Evolutionary conservation across 2,329 filamentous ascomycete species (phyloP).

Genomic region (Fusarium tanahbumbuense): DNA sequence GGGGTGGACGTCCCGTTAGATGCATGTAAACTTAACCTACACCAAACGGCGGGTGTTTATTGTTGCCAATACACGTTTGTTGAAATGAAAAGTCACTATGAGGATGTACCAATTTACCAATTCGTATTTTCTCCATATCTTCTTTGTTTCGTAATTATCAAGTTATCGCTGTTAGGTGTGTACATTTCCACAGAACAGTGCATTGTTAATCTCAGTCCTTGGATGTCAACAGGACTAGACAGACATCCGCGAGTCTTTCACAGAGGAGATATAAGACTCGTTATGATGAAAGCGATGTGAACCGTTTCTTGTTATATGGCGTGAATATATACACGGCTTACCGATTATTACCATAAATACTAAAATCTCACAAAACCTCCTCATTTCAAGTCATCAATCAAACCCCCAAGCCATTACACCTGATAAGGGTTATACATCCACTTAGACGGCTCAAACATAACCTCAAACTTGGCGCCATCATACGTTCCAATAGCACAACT

Average conservation of each 20-base stretch:
- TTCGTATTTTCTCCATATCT: too few relatives aligned
- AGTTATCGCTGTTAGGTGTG: too few relatives aligned
- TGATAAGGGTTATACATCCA: conserved; percentile 64
- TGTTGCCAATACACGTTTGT: neutral
- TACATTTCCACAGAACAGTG: too few relatives aligned
- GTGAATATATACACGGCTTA: neutral
- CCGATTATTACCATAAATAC: neutral
- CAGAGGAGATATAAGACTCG: too few relatives aligned
- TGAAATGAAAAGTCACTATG: neutral
- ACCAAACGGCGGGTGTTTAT: neutral
- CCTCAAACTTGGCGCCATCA: conserved; percentile 75
- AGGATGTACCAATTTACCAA: too few relatives aligned
- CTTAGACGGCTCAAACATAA: conserved; percentile 67
- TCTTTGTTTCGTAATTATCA: too few relatives aligned
- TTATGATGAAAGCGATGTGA: neutral
- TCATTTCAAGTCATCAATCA: neutral
- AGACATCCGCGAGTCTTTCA: too few relatives aligned
- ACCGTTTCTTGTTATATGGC: conserved; percentile 9
- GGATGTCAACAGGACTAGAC: too few relatives aligned
- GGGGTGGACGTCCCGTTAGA: conserved; percentile 41
- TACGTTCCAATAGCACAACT: conserved; percentile 78
- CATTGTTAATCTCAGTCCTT: too few relatives aligned
- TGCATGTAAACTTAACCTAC: conserved; percentile 38
- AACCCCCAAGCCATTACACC: conserved; percentile 16
- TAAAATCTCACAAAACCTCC: neutral